A percentile compares a stretch with the other conserved stretches of the same genome.
Evolutionary conservation across 345 rosid genomes (phyloP).

Genomic region (Bruguiera sexangula): DNA sequence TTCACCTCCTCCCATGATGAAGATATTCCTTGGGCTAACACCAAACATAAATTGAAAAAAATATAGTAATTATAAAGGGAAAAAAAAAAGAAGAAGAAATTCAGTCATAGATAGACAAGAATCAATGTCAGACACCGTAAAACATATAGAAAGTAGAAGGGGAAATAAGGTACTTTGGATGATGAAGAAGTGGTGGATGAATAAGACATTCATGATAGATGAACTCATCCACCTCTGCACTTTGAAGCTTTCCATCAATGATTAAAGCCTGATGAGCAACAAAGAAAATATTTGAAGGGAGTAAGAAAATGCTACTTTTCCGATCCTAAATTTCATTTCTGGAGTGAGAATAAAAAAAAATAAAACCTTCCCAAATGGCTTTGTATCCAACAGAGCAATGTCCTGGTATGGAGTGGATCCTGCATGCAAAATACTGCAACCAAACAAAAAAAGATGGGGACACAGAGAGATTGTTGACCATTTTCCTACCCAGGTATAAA

Average conservation of each 20-base stretch:
- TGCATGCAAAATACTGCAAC: constrained; percentile 52
- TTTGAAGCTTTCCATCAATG: constrained; percentile 70
- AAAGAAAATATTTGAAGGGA: neutral
- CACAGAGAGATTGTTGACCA: neutral
- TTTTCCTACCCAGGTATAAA: neutral
- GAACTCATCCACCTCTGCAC: constrained; percentile 71
- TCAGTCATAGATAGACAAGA: neutral
- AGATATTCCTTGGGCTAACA: constrained; percentile 42
- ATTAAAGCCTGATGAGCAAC: constrained; percentile 40
- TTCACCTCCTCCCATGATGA: constrained; percentile 76
- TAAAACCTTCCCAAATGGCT: constrained; percentile 54
- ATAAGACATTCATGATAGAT: constrained; percentile 67
- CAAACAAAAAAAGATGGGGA: neutral
- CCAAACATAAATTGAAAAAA: neutral
- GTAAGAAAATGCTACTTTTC: neutral
- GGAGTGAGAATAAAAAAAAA: neutral
- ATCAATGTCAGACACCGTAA: neutral
- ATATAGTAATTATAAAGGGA: neutral
- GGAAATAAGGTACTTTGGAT: constrained; percentile 34
- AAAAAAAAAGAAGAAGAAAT: neutral
- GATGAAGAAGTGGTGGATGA: constrained; percentile 59
- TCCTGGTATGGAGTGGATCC: constrained; percentile 54
- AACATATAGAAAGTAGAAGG: neutral
- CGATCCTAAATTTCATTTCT: neutral
- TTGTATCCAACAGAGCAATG: constrained; percentile 59